Evolutionary conservation across 768 basidiomycete species (phyloP).

Genomic region (Tephrocybe sp.): DNA sequence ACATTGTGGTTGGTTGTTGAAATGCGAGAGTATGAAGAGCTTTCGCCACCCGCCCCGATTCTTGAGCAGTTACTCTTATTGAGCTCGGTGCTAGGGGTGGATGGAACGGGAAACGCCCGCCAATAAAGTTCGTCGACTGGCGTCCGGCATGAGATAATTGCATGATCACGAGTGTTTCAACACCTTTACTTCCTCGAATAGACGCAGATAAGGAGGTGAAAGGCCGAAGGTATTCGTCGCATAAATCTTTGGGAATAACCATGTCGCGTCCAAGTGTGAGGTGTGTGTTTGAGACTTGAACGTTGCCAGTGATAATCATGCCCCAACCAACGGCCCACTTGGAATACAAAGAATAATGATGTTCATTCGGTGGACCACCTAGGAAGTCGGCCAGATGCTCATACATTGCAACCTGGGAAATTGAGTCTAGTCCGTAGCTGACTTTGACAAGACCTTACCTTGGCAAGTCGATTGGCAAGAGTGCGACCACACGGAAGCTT

Average conservation of each 20-base stretch:
- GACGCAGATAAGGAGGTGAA: conserved; percentile 49
- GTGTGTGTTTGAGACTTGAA: conserved; percentile 65
- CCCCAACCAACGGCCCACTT: conserved; percentile 85
- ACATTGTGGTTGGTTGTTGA: conserved; percentile 64
- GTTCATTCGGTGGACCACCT: conserved; percentile 72
- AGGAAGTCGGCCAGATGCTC: conserved; percentile 70
- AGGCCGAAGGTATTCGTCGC: conserved; percentile 42
- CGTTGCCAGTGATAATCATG: conserved; percentile 86
- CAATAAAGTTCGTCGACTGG: conserved; percentile 74
- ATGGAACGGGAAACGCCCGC: conserved; percentile 61
- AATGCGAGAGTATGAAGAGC: conserved; percentile 53
- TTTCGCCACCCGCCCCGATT: conserved; percentile 29
- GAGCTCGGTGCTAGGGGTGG: conserved; percentile 75
- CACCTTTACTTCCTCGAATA: conserved; percentile 41
- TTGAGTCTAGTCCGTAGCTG: background rate
- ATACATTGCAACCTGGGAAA: conserved; percentile 81
- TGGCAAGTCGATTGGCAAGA: conserved; percentile 51
- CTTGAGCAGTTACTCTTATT: conserved; percentile 42
- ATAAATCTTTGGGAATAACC: conserved; percentile 48
- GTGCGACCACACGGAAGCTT: conserved; percentile 41
- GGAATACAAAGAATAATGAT: conserved; percentile 66
- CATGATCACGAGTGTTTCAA: conserved; percentile 59
- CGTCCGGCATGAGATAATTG: conserved; percentile 85
- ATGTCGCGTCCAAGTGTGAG: conserved; percentile 74
- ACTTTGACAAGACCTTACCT: conserved; percentile 34